These are phyloP conservation scores for Epichloe gansuensis DNA, from an alignment of 2,329 filamentous ascomycete species.

Conservation along the genomic window DNA sequence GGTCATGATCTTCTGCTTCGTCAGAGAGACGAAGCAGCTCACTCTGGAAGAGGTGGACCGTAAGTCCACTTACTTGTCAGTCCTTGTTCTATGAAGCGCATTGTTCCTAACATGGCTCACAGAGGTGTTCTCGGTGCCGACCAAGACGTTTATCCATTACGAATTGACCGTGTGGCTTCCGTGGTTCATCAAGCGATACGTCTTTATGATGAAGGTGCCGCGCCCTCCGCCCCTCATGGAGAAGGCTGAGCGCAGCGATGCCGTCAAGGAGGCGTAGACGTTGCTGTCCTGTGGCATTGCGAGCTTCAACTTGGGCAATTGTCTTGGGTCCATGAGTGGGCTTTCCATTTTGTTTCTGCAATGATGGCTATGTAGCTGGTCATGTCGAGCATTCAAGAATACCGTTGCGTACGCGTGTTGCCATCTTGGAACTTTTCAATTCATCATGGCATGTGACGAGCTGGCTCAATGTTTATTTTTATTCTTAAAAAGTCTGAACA, in stretches of 20 bases:
- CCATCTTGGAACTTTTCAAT: neutral
- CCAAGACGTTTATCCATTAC: conserved; percentile 19
- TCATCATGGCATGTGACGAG: too few species aligned
- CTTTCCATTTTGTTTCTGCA: neutral
- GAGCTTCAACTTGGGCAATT: too few species aligned
- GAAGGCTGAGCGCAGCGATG: conserved; percentile 4
- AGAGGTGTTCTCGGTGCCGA: conserved; percentile 22
- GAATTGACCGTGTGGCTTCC: conserved; percentile 22
- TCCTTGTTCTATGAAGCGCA: neutral
- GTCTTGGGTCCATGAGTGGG: neutral
- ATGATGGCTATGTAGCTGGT: neutral
- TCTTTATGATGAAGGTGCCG: conserved; percentile 19
- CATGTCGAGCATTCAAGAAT: neutral
- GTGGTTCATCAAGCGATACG: conserved; percentile 25
- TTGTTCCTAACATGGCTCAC: neutral
- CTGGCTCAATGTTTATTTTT: too few species aligned
- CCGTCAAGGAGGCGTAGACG: conserved; percentile 3
- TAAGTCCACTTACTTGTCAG: conserved; percentile 4
- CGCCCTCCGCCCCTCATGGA: conserved; percentile 21
- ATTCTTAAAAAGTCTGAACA: too few species aligned
- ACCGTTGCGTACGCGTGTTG: neutral
- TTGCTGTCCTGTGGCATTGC: neutral
- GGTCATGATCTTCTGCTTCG: conserved; percentile 33
- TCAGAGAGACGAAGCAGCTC: conserved; percentile 35
- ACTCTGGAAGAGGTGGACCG: conserved; percentile 29